Base-by-base conservation (phyloP, 179 eudicot genomes). In the Pouteria campechiana region DNA sequence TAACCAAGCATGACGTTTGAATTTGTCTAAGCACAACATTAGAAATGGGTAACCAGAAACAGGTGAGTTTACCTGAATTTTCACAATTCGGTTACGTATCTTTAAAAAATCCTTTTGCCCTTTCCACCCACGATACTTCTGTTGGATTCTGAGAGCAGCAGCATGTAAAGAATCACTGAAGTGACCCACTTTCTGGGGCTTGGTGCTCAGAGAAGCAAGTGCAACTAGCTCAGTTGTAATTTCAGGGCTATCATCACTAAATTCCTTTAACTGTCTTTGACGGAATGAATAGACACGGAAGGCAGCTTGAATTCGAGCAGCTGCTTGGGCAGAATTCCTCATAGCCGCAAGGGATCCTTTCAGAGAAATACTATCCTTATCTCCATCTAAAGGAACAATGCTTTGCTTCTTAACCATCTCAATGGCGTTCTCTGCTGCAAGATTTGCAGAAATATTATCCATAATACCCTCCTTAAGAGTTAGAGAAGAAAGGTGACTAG, bases 301-400 rank as follows among this genome's bases (percentile, higher is more conserved):
- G 50, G 75, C 80, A 60, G 72, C 65, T 55, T 81, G 83, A 25
- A 81, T 78, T 15, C 75, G 70, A 54, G 71, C 78, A 48, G 82
- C 82, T 31, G 93, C 93, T 65, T 69, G 83, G 47, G 80, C 75
- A 25, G 93, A 75, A 44, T 75, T 72, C 41, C 79, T 55, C 30
- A 74, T 58, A 37, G 86, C 86, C 46, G 78, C 78, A 37, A 78
- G 69, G 27, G 86, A 72, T 23, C 64, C 73, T 62, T 51, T 72
- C 29, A 81, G 57, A 15, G 82, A 65, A 49, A 59, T 46, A 25
- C 50, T 47, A 50, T 72, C 71, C 24, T 41, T 42, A 15, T 61
- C 59, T 32, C 54, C 58, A 58, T 62, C 47, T 20, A 12, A 31
- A 27, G 55, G 30, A 28, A 31, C 37, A 36, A 30, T 10, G 17